Evolutionary conservation across 139 green algal genomes (phyloP), one percentile per base, ranked within the genome.

Genomic region (Chlorella ohadii): DNA sequence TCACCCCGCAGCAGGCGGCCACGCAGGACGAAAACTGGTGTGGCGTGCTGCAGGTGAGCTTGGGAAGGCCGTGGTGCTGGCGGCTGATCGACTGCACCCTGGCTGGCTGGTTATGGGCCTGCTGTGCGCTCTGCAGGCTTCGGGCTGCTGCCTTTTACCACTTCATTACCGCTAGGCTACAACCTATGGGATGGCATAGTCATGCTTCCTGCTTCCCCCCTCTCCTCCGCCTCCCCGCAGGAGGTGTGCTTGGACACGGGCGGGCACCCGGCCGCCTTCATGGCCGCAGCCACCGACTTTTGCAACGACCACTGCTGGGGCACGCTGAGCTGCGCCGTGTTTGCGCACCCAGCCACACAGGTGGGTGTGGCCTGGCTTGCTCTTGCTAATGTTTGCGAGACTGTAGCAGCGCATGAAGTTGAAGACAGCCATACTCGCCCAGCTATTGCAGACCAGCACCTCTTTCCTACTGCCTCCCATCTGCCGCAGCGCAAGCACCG

Each of bases 11-110:
- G 22, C 78, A 94, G 86, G 94, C 92, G 3, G 41, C 81, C 34
- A 86, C 85, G 3, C 72, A 89, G 34, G 25, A 82, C 11, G 94
- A 98, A 83, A 95, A 93, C 81, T 98, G 94, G 94, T 93, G 93
- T 41, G 91, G 90, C 0, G 90, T 95, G 39, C 80, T 97, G 78
- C 94, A 97, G 87, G 74, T 67, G 39, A 25, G 70, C 5, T n/a
- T n/a, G 34, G 34, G 68, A 15, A 33, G 68, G 68, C 28, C 31
- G 36, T 4, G 9, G 3, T 7, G 65, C 33, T 31, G 64, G 28
- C 11, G 31, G 7, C 33, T 28, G 31, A 22, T 22, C 16, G n/a
- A n/a, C n/a, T n/a, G n/a, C n/a, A n/a, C n/a, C 15, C 33, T 16
- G 33, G 5, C 2, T 34, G n/a, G n/a, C n/a, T n/a, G n/a, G n/a